Base-by-base conservation (phyloP, 2,329 filamentous ascomycete genomes). In the Stemphylium beticola region DNA sequence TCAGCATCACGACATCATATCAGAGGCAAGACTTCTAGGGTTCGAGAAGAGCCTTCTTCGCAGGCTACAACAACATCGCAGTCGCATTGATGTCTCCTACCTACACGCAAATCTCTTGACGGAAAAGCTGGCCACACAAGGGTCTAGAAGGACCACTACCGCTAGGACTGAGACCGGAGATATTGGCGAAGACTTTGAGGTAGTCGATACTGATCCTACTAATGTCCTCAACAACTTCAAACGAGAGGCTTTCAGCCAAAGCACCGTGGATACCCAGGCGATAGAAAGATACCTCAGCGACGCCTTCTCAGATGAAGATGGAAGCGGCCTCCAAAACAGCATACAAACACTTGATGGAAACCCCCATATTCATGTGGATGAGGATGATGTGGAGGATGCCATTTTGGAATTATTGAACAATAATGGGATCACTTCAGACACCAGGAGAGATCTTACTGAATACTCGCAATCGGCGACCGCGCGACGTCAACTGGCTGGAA, bases 81-180 rank as follows among this genome's bases (percentile, higher is more conserved):
- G 79, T 43, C 84, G 82, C 53, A 81, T 85, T 60, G 77, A 83
- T 15, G 83, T 85, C 64, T 84, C 84, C 0, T 75, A 78, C 6
- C 76, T 87, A 29, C 87, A 86, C 65, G 81, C 82, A 15, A 69
- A 79, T 34, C 68, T 87, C 79, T 71, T 86, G 44, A 64, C 50
- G 32, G 60, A 72, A 40, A 59, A 52, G 10, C 60, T 69, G 33
- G n/a, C 55, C 2, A 72, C 75, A 1, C 67, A 73, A 10, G 69
- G 76, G 1, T 65, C 74, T 4, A 7, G 6, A 14, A 63, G 61
- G 8, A 43, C 48, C 10, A 31, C 57, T 12, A 34, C 59, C 15
- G 38, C 55, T 1, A 51, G 55, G 26, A 37, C 68, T 10, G 53
- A 61, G n/a, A 71, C 67, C 2, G 63, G 66, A 24, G 52, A 65